phyloP scores from a whole-genome alignment of 345 rosid species.

The Gossypium sturtianum region DNA sequence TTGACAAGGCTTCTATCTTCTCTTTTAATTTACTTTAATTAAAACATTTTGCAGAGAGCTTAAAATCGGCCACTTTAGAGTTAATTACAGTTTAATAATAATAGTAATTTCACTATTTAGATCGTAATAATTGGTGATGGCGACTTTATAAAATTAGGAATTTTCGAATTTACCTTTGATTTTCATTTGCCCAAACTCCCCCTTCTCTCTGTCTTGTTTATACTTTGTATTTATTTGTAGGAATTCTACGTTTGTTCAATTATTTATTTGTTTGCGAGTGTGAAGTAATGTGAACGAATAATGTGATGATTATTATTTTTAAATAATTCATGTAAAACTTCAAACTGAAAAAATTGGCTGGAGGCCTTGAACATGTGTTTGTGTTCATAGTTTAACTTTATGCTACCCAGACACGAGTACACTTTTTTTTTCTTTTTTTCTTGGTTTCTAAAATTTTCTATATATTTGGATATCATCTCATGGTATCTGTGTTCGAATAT shows the following conservation, averaged over 20 bases:
- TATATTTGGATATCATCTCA: too few species aligned
- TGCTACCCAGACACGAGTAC: too few species aligned
- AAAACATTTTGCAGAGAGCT: not conserved
- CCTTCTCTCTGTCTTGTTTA: too few species aligned
- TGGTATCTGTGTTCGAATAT: too few species aligned
- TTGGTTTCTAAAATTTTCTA: too few species aligned
- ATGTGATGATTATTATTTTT: too few species aligned
- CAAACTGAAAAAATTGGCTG: too few species aligned
- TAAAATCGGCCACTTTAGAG: not conserved
- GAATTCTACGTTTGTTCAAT: not conserved
- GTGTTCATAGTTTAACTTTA: too few species aligned
- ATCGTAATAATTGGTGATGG: not conserved
- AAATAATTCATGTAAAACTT: too few species aligned
- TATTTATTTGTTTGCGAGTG: not conserved
- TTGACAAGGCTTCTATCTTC: not conserved
- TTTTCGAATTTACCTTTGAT: not conserved
- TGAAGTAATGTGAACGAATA: too few species aligned
- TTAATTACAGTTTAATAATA: not conserved
- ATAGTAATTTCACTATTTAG: not conserved
- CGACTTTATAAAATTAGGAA: not conserved
- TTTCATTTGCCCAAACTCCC: not conserved
- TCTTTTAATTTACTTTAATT: not conserved
- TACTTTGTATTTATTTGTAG: not conserved
- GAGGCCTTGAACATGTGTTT: too few species aligned
- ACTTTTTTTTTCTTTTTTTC: too few species aligned